These are phyloP conservation scores for Prasinococcaceae sp. DNA, from an alignment of 139 green algal genomes.

Conservation along the genomic window DNA sequence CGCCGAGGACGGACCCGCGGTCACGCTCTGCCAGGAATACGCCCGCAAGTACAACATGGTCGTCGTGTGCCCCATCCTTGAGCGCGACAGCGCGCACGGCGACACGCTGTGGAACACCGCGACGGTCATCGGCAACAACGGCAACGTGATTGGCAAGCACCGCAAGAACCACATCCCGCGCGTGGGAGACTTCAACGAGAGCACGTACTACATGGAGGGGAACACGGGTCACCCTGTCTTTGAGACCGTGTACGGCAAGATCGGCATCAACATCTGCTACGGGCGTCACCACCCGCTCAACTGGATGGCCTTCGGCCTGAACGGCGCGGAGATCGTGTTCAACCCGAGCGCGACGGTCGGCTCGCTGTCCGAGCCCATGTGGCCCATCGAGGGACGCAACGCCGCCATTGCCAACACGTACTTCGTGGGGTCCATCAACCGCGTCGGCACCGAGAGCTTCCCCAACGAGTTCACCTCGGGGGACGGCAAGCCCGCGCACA, in stretches of 20 bases:
- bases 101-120: slow-evolving; percentile 94
- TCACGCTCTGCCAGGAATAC: slow-evolving; percentile 37
- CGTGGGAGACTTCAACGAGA: slow-evolving; percentile 96
- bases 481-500: slow-evolving; percentile 78
- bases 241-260: slow-evolving; percentile 72
- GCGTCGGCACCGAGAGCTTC: slow-evolving; percentile 87
- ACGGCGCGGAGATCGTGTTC: slow-evolving; percentile 94
- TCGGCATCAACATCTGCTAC: slow-evolving; percentile 97
- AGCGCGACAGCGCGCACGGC: slow-evolving; percentile 44
- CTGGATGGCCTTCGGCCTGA: slow-evolving; percentile 88
- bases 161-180: slow-evolving; percentile 90
- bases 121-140: slow-evolving; percentile 82
- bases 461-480: slow-evolving; percentile 84
- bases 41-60: slow-evolving; percentile 61
- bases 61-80: slow-evolving; percentile 77
- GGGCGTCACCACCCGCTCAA: slow-evolving; percentile 92
- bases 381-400: slow-evolving; percentile 59
- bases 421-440: slow-evolving; percentile 70
- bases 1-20: slow-evolving; percentile 18
- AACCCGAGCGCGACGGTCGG: slow-evolving; percentile 91
- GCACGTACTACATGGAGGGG: slow-evolving; percentile 95
- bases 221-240: slow-evolving; percentile 83
- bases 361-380: slow-evolving; percentile 71
- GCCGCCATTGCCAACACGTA: slow-evolving; percentile 75
- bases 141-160: slow-evolving; percentile 71